Base-by-base conservation (phyloP, 169 alveolate genomes). In the Plasmodium yoelii region DNA sequence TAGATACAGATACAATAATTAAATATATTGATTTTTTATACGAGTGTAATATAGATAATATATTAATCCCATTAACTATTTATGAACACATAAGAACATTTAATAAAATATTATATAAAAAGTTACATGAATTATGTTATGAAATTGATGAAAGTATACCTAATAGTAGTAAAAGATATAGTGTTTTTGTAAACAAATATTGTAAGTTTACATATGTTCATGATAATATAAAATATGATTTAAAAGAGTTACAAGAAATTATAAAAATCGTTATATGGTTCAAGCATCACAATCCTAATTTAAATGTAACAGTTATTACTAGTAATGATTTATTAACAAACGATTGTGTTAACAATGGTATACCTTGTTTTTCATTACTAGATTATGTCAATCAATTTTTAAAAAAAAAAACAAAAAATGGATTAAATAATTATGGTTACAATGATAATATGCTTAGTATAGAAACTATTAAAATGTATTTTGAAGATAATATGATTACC, bases 281-380 rank as follows among this genome's bases (percentile, higher is more conserved):
- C 13, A 82, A 67, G 51, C 90, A 82, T 39, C 90, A 82, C 19
- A 67, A 82, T 67, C 39, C 47, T 6, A 68, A 67, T 13, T 46
- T 68, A 4, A 49, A 82, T 13, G 19, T 82, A 39, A 82, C 13
- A 44, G 84, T 82, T 42, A 42, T 82, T 19, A 67, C 55, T 82
- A 68, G 53, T 68, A 82, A 82, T 56, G 28, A 15, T 2, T 67
- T 88, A 7, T 68, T 94, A 51, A 87, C 73, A 39, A 92, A 88
- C 42, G 94, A 94, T 59, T 86, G 92, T 61, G 6, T 55, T 51
- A 91, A 68, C 28, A 71, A 82, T 63, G 91, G 67, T n/a, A 73
- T 87, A 6, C 56, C 90, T 34, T 73, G 92, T 46, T 74, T 57
- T 87, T 71, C 88, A 1, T 34, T 88, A 19, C 59, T 84, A 44